Evolutionary conservation across 1,139 yeast genomes (phyloP), one percentile per base, ranked within the genome.

Genomic region (Candida tunisiensis): DNA sequence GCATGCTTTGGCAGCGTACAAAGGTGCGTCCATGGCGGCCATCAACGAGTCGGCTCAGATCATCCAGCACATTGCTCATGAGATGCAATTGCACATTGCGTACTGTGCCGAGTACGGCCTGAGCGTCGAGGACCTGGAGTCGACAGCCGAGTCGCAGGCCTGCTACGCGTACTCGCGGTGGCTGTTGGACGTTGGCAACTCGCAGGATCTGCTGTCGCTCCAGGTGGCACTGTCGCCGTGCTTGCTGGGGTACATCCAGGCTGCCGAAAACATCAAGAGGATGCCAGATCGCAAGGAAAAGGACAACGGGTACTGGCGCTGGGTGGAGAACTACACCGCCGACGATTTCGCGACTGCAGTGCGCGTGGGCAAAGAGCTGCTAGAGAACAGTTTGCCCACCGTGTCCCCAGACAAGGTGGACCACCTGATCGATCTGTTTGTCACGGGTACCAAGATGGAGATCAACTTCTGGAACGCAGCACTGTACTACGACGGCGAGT

Each of bases 161-260:
- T 67, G 79, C 38, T 41, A 49, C 14, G 62, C 61, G 2, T 79
- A 79, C 44, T 65, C 79, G 21, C 55, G 72, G 24, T 77, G 69
- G 37, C 55, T 79, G 32, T 44, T 62, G 24, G 59, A 65, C 20
- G 51, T 72, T 6, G 74, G 75, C 2, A 51, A 54, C 19, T 53
- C 48, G 23, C 58, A 62, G 11, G 75, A 73, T 42, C 75, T 72
- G 63, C 48, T 73, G 21, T 78, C 74, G 15, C 61, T 74, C 27
- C 67, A 69, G 34, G 63, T 72, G 5, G 79, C 91, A 0, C 50
- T 78, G 28, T 65, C 83, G 2, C 92, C 93, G 1, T 79, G 93
- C 47, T 52, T 77, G 24, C 65, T 73, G 44, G 93, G 93, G 1
- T 77, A 75, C 45, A 65, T 65, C 21, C 64, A 67, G 31, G 73